Evolutionary conservation across 768 basidiomycete species (phyloP).

Genomic region (Pleurotus giganteus): DNA sequence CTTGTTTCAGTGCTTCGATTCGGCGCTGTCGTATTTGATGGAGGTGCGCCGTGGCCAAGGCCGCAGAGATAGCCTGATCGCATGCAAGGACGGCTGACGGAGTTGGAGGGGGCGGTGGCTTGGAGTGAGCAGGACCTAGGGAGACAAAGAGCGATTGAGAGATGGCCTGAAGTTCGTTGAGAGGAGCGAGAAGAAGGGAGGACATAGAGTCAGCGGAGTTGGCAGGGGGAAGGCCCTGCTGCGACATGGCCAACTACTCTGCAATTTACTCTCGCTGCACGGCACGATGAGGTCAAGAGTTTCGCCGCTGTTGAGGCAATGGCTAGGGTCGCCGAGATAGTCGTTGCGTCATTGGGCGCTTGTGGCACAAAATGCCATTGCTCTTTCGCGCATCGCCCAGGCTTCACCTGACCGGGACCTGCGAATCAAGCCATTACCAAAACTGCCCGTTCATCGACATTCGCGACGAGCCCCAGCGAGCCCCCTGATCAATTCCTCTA

Average conservation of each 20-base stretch:
- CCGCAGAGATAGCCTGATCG: conserved; percentile 64
- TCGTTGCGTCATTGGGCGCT: no score
- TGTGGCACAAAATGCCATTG: no score
- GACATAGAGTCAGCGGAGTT: background rate
- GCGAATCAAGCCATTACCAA: no score
- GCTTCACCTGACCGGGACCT: no score
- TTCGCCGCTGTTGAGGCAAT: no score
- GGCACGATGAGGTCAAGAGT: no score
- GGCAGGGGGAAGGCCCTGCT: no score
- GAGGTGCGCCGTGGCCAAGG: conserved; percentile 59
- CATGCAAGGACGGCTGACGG: conserved; percentile 56
- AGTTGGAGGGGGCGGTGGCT: conserved; percentile 61
- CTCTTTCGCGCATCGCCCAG: no score
- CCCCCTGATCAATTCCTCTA: conserved; percentile 47
- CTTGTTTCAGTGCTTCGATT: conserved; percentile 69
- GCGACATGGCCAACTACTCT: no score
- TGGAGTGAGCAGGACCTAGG: conserved; percentile 63
- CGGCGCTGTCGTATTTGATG: conserved; percentile 77
- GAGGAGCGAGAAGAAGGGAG: conserved; percentile 29
- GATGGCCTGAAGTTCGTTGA: conserved; percentile 60
- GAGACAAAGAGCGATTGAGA: conserved; percentile 72
- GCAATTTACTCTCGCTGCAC: no score
- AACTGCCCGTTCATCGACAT: conserved; percentile 52
- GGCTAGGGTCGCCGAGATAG: conserved; percentile 4
- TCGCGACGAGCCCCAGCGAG: conserved; percentile 39